Conservation (phyloP, 169 alveolate species). For the Plasmodium yoelii region DNA sequence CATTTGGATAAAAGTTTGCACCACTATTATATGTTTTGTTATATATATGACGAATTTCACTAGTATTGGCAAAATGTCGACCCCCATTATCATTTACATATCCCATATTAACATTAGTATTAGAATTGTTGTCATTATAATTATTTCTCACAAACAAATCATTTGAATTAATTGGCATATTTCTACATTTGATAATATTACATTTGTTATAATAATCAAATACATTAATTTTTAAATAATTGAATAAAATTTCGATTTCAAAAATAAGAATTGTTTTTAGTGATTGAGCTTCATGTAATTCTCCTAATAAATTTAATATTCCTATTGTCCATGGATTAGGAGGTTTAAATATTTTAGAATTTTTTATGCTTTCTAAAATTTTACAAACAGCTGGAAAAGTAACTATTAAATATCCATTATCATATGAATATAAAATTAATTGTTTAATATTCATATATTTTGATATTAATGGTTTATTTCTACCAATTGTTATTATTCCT, state of each 20-base stretch:
- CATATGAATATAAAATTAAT: slow-evolving; percentile 87
- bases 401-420: slow-evolving; percentile 86
- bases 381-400: slow-evolving; percentile 92
- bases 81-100: slow-evolving; percentile 19
- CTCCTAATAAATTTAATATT: slow-evolving; percentile 89
- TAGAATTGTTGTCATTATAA: slow-evolving; percentile 10
- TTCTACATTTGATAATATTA: slow-evolving; percentile 64
- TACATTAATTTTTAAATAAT: slow-evolving; percentile 82
- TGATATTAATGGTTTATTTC: slow-evolving; percentile 91
- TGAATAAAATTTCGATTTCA: slow-evolving; percentile 89
- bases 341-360: slow-evolving; percentile 87
- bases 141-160: slow-evolving; percentile 57
- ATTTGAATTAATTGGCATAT: slow-evolving; percentile 57
- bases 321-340: slow-evolving; percentile 96
- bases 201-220: slow-evolving; percentile 77
- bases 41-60: slow-evolving; percentile 13
- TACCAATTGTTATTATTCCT: slow-evolving; percentile 90
- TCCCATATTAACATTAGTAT: slow-evolving; percentile 11
- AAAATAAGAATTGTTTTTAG: slow-evolving; percentile 88
- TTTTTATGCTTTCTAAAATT: slow-evolving; percentile 86
- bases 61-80: background rate
- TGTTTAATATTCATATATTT: slow-evolving; percentile 91
- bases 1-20: slow-evolving; percentile 40
- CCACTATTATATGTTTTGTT: slow-evolving; percentile 24
- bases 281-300: slow-evolving; percentile 86